Base-by-base conservation (phyloP, 169 alveolate genomes). In the Plasmodium billcollinsi region DNA sequence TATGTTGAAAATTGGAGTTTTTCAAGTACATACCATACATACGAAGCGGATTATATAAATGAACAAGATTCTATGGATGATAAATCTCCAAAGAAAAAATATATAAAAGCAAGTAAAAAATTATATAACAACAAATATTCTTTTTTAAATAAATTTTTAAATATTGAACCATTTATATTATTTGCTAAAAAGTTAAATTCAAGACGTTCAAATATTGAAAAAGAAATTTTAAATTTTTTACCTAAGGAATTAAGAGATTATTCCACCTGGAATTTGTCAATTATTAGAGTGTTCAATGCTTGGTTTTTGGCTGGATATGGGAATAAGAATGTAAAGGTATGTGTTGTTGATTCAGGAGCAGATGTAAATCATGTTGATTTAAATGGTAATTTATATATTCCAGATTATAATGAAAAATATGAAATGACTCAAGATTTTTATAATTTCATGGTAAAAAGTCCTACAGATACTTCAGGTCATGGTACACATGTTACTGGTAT, bases 331-430 rank as follows among this genome's bases (percentile, higher is more conserved):
- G 73, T 83, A 26, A 92, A 83, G 61, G 93, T 92, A 15, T 92
- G 95, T 7, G 94, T 95, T 47, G 89, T 96, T 15, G 98, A 96
- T 89, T 96, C 98, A 1, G 98, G 98, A 2, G 90, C 96, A 1
- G 97, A 95, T 74, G 86, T 70, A 75, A 80, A 93, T 11, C 97
- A 96, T 72, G 93, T 96, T 29, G 97, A 93, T 43, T 80, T 96
- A 67, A 89, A 73, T 33, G 96, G 95, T 14, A 96, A 94, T 65
- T 66, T 88, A 2, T 70, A 94, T 62, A 96, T 94, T 43, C 93
- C 92, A 9, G 78, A 95, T 69, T 94, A 93, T 52, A 62, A 89
- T 8, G 85, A 93, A 9, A 89, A 93, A 54, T 80, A 92, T 58
- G 91, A 90, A 49, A 71, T 83, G 85, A 69, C 91, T 11, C 52